Base-by-base conservation (phyloP, 179 eudicot genomes). In the Beta lomatogona region DNA sequence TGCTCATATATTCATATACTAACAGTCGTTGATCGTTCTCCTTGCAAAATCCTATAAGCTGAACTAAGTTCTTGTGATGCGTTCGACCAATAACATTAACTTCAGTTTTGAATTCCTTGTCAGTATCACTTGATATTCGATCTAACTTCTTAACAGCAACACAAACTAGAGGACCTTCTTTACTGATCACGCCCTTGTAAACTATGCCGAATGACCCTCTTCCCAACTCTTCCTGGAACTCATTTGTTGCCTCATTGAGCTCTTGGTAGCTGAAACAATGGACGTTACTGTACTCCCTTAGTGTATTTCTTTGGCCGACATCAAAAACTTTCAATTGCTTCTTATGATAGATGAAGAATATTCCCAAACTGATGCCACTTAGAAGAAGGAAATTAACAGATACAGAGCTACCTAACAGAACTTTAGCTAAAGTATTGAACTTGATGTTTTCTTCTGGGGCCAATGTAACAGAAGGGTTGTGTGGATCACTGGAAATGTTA, bases 81-180 rank as follows among this genome's bases (percentile, higher is more conserved):
- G 73, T 69, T 14, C 18, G 18, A 9, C 73, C 73, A 15, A 69
- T 69, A 2, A 16, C 73, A 13, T 46, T 69, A 25, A 69, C 73
- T 69, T 69, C 73, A 44, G 53, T 45, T 46, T 44, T 69, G 28
- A 69, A 69, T 45, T 69, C 73, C 25, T 18, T 69, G 12, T 69
- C 73, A 45, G 73, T 13, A 44, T 69, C 73, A 9, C 16, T n/a
- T 1, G 73, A 69, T 69, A 69, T 44, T 69, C 73, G 18, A 44
- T 69, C 73, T 19, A 69, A 69, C 73, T 69, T 69, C 19, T 69
- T 69, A 3, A 69, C 73, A 15, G 53, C 73, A 69, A 69, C 53
- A 46, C 2, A 6, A 18, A 16, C 15, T 7, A 13, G 53, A 13
- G 53, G 19, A 69, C 28, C 12, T 44, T 6, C 73, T 14, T 3